Evolutionary conservation across 1,284 basidiomycete genomes (phyloP).

Genomic region (Ustilago vetiveriae): DNA sequence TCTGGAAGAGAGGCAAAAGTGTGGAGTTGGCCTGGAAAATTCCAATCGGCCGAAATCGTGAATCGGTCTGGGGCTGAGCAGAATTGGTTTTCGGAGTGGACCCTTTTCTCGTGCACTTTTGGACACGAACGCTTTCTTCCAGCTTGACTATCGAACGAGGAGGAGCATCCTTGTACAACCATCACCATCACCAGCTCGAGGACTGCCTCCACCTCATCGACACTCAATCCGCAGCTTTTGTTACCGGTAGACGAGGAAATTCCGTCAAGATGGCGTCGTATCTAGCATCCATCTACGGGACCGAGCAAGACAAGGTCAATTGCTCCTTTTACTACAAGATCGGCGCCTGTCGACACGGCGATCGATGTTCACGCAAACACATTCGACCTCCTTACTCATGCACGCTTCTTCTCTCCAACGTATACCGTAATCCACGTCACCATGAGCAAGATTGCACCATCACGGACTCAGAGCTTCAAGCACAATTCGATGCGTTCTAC

Average conservation of each 20-base stretch:
- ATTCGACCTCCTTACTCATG: slow-evolving; percentile 97
- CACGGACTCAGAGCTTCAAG: slow-evolving; percentile 82
- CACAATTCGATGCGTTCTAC: slow-evolving; percentile 96
- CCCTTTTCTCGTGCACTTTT: slow-evolving; percentile 27
- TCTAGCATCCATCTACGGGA: slow-evolving; percentile 62
- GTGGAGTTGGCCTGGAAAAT: slow-evolving; percentile 12
- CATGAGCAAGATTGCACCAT: slow-evolving; percentile 81
- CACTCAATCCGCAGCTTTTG: not conserved
- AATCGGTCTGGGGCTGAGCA: not conserved
- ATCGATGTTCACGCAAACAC: slow-evolving; percentile 94
- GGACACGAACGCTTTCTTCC: slow-evolving; percentile 14
- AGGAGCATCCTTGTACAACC: slow-evolving; percentile 11
- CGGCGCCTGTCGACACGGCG: slow-evolving; percentile 94
- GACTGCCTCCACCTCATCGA: not conserved
- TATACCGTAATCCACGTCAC: slow-evolving; percentile 97
- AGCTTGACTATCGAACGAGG: not conserved
- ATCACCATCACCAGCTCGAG: slow-evolving; percentile 2
- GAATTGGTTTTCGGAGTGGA: slow-evolving; percentile 18
- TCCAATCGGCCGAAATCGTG: slow-evolving; percentile 32
- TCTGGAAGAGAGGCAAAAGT: too few relatives aligned
- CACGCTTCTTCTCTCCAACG: slow-evolving; percentile 96
- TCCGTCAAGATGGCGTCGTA: slow-evolving; percentile 50
- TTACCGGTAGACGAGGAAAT: too few relatives aligned
- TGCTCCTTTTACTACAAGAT: slow-evolving; percentile 98
- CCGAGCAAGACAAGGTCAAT: slow-evolving; percentile 89